A percentile compares a stretch with the other conserved stretches of the same genome.
phyloP scores from a whole-genome alignment of 2,329 filamentous ascomycete genomes.

The Aspergillus tubingensis region DNA sequence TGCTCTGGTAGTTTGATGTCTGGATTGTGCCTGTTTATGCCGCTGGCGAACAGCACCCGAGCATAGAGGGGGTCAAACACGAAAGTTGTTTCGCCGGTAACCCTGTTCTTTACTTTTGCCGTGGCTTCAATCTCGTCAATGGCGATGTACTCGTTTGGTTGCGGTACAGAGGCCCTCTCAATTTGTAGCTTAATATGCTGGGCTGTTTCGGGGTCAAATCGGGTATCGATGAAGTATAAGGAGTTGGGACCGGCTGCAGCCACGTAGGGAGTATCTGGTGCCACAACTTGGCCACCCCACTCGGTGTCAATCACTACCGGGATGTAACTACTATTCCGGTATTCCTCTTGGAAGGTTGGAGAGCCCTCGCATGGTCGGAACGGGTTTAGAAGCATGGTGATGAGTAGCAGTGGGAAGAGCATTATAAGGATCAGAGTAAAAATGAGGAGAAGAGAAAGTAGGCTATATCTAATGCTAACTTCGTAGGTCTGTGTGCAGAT shows the following conservation, averaged over 20 bases:
- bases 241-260: neutral
- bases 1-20: neutral
- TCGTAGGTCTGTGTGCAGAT: neutral
- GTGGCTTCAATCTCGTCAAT: neutral
- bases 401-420: neutral
- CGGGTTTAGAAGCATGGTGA: neutral
- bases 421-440: neutral
- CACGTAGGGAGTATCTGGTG: neutral
- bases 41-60: neutral
- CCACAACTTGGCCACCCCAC: neutral
- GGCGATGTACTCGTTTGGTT: neutral
- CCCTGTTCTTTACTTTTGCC: neutral
- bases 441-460: too few species aligned
- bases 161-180: neutral
- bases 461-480: neutral
- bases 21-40: neutral
- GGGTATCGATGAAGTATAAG: neutral
- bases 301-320: neutral
- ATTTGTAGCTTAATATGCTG: neutral
- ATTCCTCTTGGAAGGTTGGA: conserved; percentile 2
- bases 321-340: neutral
- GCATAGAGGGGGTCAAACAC: neutral
- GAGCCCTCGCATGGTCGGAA: neutral
- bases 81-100: neutral
- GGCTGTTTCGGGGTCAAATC: neutral